These are phyloP conservation scores for Hanseniaspora sp. DNA, from an alignment of 1,139 yeast species.

Conservation along the genomic window DNA sequence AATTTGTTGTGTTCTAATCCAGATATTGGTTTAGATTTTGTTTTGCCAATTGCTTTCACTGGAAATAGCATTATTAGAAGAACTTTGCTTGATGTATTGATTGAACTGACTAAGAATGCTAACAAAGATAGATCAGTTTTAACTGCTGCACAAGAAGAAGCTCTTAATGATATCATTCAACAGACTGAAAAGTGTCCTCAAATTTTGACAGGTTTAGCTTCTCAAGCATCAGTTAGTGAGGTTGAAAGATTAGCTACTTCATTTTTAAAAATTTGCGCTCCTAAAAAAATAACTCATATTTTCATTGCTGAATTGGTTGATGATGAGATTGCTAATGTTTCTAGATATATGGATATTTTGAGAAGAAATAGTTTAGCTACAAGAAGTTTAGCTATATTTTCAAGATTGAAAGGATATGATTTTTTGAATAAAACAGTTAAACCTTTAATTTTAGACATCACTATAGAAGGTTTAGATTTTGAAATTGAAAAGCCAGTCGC, in stretches of 20 bases:
- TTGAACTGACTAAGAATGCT: conserved; percentile 47
- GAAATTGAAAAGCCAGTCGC: conserved; percentile 52
- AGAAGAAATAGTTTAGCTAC: conserved; percentile 79
- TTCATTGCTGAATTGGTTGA: conserved; percentile 47
- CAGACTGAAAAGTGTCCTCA: conserved; percentile 25
- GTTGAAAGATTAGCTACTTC: conserved; percentile 67
- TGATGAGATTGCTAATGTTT: conserved; percentile 51
- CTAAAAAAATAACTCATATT: conserved; percentile 43
- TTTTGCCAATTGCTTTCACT: conserved; percentile 70
- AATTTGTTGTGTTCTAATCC: conserved; percentile 62
- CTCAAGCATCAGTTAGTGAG: conserved; percentile 50
- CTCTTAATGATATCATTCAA: conserved; percentile 25
- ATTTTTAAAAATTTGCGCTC: conserved; percentile 50
- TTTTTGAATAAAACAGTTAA: conserved; percentile 46
- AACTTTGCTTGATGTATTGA: conserved; percentile 67
- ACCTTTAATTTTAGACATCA: conserved; percentile 46
- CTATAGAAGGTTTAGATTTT: conserved; percentile 41
- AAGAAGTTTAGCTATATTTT: conserved; percentile 58
- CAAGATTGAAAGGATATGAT: conserved; percentile 52
- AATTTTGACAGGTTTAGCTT: conserved; percentile 33
- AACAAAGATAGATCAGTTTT: conserved; percentile 24
- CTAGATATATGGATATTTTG: conserved; percentile 59
- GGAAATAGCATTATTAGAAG: conserved; percentile 53
- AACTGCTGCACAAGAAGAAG: conserved; percentile 28
- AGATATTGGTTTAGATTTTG: conserved; percentile 66